Evolutionary conservation across 257 asterid genomes (phyloP), one percentile per base, ranked within the genome.

Genomic region (Nicotiana obtusifolia): DNA sequence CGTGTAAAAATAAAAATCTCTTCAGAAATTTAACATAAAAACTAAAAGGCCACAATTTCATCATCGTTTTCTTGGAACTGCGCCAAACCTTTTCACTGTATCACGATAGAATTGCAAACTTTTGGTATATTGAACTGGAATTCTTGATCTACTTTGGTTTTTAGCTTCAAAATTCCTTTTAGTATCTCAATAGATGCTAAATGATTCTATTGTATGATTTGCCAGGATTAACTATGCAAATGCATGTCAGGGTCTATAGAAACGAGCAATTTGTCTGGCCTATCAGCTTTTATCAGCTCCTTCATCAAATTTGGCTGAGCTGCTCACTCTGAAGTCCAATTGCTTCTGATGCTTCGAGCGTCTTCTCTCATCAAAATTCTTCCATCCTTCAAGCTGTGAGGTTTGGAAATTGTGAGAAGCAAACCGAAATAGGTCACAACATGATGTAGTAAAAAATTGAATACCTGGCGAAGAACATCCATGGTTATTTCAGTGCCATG

Each of bases 351-450:
- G 98, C 86, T 94, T 95, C 47, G 84, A 79, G 28, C 91, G 85
- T 14, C 99, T 93, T 14, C 98, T 90, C 89, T 88, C 90, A 35
- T 95, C 98, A 82, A 95, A 95, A 66, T 87, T 90, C 68, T 91
- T 93, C 98, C 98, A 95, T 37, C 99, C 99, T 87, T 91, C 97
- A 86, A 87, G 86, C 98, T 95, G 93, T 57, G 73, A 57, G 47
- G 47, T 80, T 22, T 24, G 47, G 17, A 44, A 14, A 7, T 62
- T 5, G n/a, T 64, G 66, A 76, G 64, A 77, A 57, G 64, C 67
- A 41, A 2, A 13, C 22, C 4, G n/a, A 53, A 11, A 80, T 22
- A 28, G 11, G 26, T 7, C 5, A 67, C 47, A 19, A 24, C 31
- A 15, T 28, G 9, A 67, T 13, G 17, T 44, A 80, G 49, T 15